Evolutionary conservation across 106 monocot species (phyloP).

Genomic region (Allium cepa): DNA sequence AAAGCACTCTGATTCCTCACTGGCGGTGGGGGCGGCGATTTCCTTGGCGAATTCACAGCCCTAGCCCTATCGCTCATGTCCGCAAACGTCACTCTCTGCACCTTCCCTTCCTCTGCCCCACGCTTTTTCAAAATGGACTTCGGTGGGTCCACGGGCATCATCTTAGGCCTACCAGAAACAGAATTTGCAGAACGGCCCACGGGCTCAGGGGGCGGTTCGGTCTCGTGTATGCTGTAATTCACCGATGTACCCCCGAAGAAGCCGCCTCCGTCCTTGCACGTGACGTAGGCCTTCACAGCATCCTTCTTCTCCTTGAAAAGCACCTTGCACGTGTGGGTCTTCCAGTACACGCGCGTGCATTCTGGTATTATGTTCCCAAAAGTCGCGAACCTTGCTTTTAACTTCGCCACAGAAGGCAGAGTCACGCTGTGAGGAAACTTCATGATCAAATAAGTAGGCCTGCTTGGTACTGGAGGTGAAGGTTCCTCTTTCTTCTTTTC

Average conservation of each 20-base stretch:
- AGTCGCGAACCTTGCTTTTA: constrained; percentile 19
- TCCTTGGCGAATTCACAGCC: background rate
- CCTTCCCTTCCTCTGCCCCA: constrained; percentile 1
- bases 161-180: background rate
- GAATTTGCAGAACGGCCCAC: no score
- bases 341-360: constrained; percentile 13
- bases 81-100: constrained; percentile 15
- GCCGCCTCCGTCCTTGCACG: background rate
- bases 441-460: constrained; percentile 10
- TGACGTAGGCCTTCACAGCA: constrained; percentile 6
- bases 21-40: background rate
- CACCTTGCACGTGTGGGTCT: constrained; percentile 12
- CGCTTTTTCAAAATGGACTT: constrained; percentile 20
- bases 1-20: no score
- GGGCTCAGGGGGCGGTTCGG: constrained; percentile 4
- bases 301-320: constrained; percentile 19
- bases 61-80: background rate
- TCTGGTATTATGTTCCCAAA: constrained; percentile 13
- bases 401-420: constrained; percentile 12
- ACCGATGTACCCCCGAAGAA: constrained; percentile 15
- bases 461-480: background rate
- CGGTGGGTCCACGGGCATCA: background rate
- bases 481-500: constrained; percentile 2
- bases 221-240: constrained; percentile 2
- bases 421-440: constrained; percentile 19